These are phyloP conservation scores for Colletotrichum neosansevieriae DNA, from an alignment of 2,329 filamentous ascomycete genomes.

Conservation along the genomic window DNA sequence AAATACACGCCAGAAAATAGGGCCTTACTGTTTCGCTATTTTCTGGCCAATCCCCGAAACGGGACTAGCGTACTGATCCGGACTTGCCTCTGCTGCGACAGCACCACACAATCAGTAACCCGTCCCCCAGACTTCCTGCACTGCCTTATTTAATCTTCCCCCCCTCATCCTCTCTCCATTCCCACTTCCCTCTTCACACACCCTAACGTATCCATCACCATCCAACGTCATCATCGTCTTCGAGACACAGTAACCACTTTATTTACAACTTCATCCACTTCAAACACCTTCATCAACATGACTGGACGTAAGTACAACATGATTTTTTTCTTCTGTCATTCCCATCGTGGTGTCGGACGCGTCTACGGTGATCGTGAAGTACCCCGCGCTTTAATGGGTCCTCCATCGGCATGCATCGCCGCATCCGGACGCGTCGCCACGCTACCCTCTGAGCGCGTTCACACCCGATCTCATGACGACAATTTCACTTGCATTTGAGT, in stretches of 20 bases:
- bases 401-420: conserved; percentile 15
- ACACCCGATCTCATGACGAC: neutral
- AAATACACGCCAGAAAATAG: conserved; percentile 40
- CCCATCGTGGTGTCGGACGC: conserved; percentile 40
- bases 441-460: neutral
- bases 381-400: conserved; percentile 27
- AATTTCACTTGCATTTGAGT: neutral
- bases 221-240: conserved; percentile 42
- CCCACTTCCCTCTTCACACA: conserved; percentile 43
- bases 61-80: conserved; percentile 43
- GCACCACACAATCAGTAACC: conserved; percentile 42
- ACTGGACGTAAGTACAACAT: conserved; percentile 75
- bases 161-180: conserved; percentile 35
- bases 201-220: conserved; percentile 43
- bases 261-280: conserved; percentile 27
- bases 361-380: neutral
- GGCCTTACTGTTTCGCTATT: conserved; percentile 39
- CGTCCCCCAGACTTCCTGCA: conserved; percentile 38
- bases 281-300: conserved; percentile 65
- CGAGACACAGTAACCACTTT: conserved; percentile 20
- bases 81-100: conserved; percentile 18
- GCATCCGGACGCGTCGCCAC: conserved; percentile 24
- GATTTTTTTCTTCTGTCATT: conserved; percentile 25
- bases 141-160: conserved; percentile 42
- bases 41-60: conserved; percentile 40